These are phyloP conservation scores for Daldinia eschscholtzii DNA, from an alignment of 2,329 filamentous ascomycete species.

Conservation along the genomic window DNA sequence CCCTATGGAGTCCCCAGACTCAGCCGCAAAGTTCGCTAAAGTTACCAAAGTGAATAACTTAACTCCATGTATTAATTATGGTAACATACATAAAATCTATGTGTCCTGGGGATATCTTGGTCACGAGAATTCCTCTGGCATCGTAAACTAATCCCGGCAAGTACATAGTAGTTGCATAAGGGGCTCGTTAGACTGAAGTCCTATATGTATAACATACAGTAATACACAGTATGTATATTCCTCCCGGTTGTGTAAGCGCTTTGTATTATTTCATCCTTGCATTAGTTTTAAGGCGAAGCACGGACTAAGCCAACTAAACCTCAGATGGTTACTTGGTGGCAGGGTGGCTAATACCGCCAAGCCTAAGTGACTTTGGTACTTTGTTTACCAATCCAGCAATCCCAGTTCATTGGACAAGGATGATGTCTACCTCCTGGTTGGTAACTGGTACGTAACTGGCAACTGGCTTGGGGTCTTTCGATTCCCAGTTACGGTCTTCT, in stretches of 20 bases:
- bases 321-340: constrained; percentile 1
- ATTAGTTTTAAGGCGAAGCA: constrained; percentile 5
- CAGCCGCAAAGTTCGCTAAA: constrained; percentile 4
- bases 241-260: not conserved
- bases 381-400: constrained; percentile 3
- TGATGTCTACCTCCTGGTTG: not conserved
- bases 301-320: constrained; percentile 4
- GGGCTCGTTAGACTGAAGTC: not conserved
- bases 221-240: not conserved
- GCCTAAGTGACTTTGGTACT: not conserved
- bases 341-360: not conserved
- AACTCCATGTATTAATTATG: not conserved
- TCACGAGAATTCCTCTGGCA: not conserved
- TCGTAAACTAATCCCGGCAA: not conserved
- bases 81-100: constrained; percentile 1
- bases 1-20: constrained; percentile 4
- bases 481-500: not conserved
- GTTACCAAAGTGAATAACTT: not conserved
- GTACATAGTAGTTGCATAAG: not conserved
- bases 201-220: not conserved
- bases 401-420: constrained; percentile 10
- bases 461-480: constrained; percentile 1
- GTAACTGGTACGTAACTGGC: not conserved
- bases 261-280: constrained; percentile 6
- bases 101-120: not conserved